Evolutionary conservation across 805 yeast genomes (phyloP), one percentile per base, ranked within the genome.

Genomic region (Starmerella scarabaei): DNA sequence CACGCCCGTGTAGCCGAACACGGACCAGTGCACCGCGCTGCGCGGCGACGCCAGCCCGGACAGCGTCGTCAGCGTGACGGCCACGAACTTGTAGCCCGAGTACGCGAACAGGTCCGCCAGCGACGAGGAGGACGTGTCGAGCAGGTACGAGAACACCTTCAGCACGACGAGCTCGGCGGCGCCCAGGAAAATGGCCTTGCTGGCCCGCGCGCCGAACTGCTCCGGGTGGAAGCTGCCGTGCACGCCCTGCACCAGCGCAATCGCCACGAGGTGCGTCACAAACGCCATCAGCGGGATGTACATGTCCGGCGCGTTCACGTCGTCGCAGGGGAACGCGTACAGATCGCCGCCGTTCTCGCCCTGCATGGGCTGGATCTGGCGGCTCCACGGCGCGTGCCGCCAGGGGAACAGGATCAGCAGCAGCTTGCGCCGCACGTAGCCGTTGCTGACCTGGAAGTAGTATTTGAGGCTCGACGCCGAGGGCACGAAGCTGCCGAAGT

Each of bases 251-350:
- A 80, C 70, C 18, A 80, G 69, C 2, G 94, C 88, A 72, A 88
- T 76, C 28, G 83, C 68, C 44, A 91, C 64, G 37, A 88, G 77
- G 55, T 86, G 86, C 0, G 97, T 84, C 36, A 84, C 73, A 53
- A 80, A 72, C 1, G 95, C 82, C 96, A 93, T 91, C 45, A 82
- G 62, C 16, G 99, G 99, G 40, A 91, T 82, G 60, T 91, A 91
- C 65, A 91, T 70, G 58, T 91, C 99, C 2, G 98, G 98, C 0
- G 97, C 93, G 55, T 93, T 91, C 42, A 79, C 68, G 57, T 91
- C 98, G 45, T 80, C 82, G 34, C 71, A 62, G 14, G 99, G 95
- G 9, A 82, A 75, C 2, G 83, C 77, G 58, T 68, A 83, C 16
- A 36, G 24, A 17, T 65, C 70, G 26, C 60, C 63, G 17, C 61